Percentiles rank a stretch among this genome's conserved stretches.
phyloP scores from a whole-genome alignment of 495 filamentous ascomycete species.

The Chaetomidium leptoderma region DNA sequence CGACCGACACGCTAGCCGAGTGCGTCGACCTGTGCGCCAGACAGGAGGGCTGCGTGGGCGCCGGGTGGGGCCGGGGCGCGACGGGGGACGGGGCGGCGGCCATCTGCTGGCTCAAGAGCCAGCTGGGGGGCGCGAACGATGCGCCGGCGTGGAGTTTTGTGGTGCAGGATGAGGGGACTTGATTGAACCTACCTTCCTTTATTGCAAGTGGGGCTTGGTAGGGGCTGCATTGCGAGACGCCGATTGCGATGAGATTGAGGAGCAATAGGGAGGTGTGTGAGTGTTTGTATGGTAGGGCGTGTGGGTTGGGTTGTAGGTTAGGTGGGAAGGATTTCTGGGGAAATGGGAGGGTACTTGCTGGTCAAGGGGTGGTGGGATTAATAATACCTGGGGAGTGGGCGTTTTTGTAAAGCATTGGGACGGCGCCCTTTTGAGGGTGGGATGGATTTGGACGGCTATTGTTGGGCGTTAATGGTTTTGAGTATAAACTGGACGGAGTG shows the following conservation, averaged over 20 bases:
- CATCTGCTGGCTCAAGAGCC: constrained; percentile 49
- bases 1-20: constrained; percentile 21
- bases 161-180: constrained; percentile 33
- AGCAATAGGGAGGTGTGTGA: too few species aligned
- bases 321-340: background rate
- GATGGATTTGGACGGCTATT: too few species aligned
- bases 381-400: background rate
- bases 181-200: background rate
- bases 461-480: too few species aligned
- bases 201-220: too few species aligned
- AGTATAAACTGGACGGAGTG: too few species aligned
- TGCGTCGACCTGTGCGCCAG: constrained; percentile 34
- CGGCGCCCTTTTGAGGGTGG: background rate
- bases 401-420: too few species aligned
- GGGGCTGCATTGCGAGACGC: too few species aligned
- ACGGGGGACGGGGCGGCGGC: constrained; percentile 27
- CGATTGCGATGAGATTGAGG: too few species aligned
- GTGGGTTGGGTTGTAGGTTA: background rate
- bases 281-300: background rate
- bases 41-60: constrained; percentile 29
- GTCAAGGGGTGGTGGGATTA: background rate
- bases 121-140: constrained; percentile 48
- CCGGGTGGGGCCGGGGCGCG: constrained; percentile 31
- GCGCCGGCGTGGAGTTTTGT: constrained; percentile 45
- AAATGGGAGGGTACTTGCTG: background rate